Base-by-base conservation (phyloP, 306 rosid species). In the Calophaca sinica region DNA sequence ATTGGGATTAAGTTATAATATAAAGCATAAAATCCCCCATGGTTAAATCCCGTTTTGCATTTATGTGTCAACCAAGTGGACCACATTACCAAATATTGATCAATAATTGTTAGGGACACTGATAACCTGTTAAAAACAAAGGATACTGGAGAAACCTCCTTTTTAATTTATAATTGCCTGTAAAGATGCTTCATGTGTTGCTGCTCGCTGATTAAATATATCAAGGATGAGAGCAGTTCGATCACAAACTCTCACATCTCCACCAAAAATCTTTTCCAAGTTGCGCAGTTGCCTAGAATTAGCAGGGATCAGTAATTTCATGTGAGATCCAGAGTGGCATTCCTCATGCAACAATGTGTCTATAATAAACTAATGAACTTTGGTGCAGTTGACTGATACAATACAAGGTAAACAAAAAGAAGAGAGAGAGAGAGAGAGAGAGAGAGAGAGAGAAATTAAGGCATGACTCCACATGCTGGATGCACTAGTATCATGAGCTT, bases 151-250 rank as follows among this genome's bases (percentile, higher is more conserved):
- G 68, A 72, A 64, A 72, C 74, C 73, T 72, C 77, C 73, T 2
- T 68, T 61, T 15, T 13, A 64, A 69, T 50, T 62, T 64, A 63
- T 35, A 46, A 73, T 77, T 86, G 51, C 97, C 97, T 94, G 99
- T 77, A 94, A 79, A 79, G 97, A 87, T 65, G 99, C 99, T 87
- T 94, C 97, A 66, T 94, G 99, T 48, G 99, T 94, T 81, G 99
- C 96, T 9, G 99, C 99, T 81, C 99, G 88, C 87, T 94, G 99
- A 78, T 94, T 94, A 59, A 94, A 94, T 78, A 87, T 94, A 81
- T 94, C 96, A 73, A 94, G 96, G 86, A 94, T 89, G 66, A 94
- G 90, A 48, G 97, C 92, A 78, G 96, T 90, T 78, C 93, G 93
- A 80, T 94, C 99, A 70, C 99, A 90, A 81, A 94, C 97, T 89